These are phyloP conservation scores for Pelomyxa schiedti DNA, from an alignment of 78 protist genomes.

Conservation along the genomic window DNA sequence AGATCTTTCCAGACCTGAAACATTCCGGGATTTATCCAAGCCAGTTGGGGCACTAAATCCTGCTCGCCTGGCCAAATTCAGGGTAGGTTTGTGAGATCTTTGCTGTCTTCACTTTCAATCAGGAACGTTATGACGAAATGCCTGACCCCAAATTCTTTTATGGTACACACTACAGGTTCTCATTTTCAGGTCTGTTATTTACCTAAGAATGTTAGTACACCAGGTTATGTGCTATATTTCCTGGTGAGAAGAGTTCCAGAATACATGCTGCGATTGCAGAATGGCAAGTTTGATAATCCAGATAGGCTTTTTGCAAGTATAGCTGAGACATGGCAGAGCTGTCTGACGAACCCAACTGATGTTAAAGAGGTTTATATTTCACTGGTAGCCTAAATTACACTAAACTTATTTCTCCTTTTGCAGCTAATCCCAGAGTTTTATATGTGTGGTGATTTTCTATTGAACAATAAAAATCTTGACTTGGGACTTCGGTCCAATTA, in stretches of 20 bases:
- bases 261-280: slow-evolving; percentile 75
- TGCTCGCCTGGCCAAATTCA: slow-evolving; percentile 43
- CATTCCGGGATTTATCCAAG: slow-evolving; percentile 72
- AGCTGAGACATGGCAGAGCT: slow-evolving; percentile 64
- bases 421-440: slow-evolving; percentile 73
- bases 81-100: background rate
- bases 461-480: slow-evolving; percentile 24
- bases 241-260: slow-evolving; percentile 79
- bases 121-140: slow-evolving; percentile 56
- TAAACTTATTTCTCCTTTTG: background rate
- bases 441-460: slow-evolving; percentile 40
- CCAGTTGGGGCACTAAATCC: slow-evolving; percentile 85
- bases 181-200: too few relatives aligned
- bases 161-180: slow-evolving; percentile 94
- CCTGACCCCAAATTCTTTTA: slow-evolving; percentile 72
- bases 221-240: slow-evolving; percentile 81
- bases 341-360: slow-evolving; percentile 31
- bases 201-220: too few relatives aligned
- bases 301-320: slow-evolving; percentile 79
- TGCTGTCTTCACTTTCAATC: background rate
- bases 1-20: slow-evolving; percentile 23
- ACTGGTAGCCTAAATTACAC: slow-evolving; percentile 28
- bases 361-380: slow-evolving; percentile 66
- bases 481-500: slow-evolving; percentile 52
- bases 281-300: slow-evolving; percentile 79